Evolutionary conservation across 192 early-diverging fungal genomes (phyloP).

Genomic region (Allomyces javanicus): DNA sequence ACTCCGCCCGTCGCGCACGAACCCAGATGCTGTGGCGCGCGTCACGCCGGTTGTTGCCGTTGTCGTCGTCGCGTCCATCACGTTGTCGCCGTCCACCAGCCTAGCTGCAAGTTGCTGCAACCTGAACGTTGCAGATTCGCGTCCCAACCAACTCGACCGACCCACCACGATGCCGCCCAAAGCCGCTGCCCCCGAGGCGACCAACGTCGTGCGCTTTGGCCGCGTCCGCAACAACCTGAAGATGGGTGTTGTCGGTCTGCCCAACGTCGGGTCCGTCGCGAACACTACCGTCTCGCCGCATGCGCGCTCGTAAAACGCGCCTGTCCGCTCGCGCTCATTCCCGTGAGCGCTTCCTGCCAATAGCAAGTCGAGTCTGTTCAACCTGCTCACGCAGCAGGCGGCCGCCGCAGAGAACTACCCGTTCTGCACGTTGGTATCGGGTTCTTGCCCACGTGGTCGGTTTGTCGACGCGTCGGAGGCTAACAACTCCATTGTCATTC

Average conservation of each 20-base stretch:
- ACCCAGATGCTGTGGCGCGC: too few species aligned
- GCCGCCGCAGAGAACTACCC: constrained; percentile 56
- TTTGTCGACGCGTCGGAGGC: neutral
- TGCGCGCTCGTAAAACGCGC: too few species aligned
- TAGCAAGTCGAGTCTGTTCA: constrained; percentile 33
- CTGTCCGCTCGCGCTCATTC: too few species aligned
- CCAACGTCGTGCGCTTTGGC: neutral
- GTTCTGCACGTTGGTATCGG: constrained; percentile 42
- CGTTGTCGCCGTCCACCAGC: too few species aligned
- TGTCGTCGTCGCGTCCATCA: too few species aligned
- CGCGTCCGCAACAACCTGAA: neutral
- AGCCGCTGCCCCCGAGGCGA: neutral
- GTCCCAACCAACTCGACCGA: too few species aligned
- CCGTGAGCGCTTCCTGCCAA: neutral
- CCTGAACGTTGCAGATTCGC: too few species aligned
- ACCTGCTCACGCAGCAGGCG: constrained; percentile 26
- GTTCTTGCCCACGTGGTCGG: too few species aligned
- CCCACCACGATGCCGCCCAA: neutral
- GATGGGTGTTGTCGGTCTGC: constrained; percentile 55
- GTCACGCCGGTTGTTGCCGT: too few species aligned
- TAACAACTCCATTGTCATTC: constrained; percentile 2
- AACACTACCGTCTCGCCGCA: constrained; percentile 4
- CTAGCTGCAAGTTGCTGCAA: too few species aligned
- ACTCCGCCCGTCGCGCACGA: too few species aligned
- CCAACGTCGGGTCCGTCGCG: constrained; percentile 54